phyloP scores from a whole-genome alignment of 2,329 filamentous ascomycete genomes.

The Colletotrichum sojae region DNA sequence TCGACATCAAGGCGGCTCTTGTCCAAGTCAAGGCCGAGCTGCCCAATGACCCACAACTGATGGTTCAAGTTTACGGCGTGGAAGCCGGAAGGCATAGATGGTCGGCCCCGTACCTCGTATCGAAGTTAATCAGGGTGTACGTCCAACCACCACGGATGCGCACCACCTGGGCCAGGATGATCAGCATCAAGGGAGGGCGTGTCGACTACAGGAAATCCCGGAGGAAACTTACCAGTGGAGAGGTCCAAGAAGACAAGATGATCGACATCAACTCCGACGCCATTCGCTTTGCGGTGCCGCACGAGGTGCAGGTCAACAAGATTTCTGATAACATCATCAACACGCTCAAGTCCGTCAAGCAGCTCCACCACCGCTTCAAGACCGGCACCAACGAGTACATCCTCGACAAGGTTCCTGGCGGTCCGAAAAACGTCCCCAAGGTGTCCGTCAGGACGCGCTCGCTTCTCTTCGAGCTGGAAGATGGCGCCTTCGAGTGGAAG shows the following conservation, averaged over 20 bases:
- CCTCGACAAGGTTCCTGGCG: conserved; percentile 86
- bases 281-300: conserved; percentile 88
- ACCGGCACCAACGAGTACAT: conserved; percentile 92
- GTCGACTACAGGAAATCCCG: conserved; percentile 85
- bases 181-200: conserved; percentile 86
- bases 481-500: conserved; percentile 98
- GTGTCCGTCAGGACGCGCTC: conserved; percentile 86
- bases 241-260: conserved; percentile 79
- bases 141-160: conserved; percentile 88
- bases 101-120: conserved; percentile 84
- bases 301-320: conserved; percentile 89
- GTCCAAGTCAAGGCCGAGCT: conserved; percentile 91
- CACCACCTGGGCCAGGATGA: conserved; percentile 86
- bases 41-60: conserved; percentile 89
- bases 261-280: conserved; percentile 89
- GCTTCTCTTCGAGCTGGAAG: conserved; percentile 92
- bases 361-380: conserved; percentile 93
- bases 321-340: conserved; percentile 97
- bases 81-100: conserved; percentile 90
- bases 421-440: conserved; percentile 88
- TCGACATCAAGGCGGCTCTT: conserved; percentile 86
- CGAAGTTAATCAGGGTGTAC: conserved; percentile 86
- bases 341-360: conserved; percentile 86
- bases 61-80: conserved; percentile 89
- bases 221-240: conserved; percentile 73